Percentiles rank a stretch among this genome's conserved stretches.
Evolutionary conservation across 2,329 filamentous ascomycete genomes (phyloP).

Genomic region (Pestalotiopsis sp.): DNA sequence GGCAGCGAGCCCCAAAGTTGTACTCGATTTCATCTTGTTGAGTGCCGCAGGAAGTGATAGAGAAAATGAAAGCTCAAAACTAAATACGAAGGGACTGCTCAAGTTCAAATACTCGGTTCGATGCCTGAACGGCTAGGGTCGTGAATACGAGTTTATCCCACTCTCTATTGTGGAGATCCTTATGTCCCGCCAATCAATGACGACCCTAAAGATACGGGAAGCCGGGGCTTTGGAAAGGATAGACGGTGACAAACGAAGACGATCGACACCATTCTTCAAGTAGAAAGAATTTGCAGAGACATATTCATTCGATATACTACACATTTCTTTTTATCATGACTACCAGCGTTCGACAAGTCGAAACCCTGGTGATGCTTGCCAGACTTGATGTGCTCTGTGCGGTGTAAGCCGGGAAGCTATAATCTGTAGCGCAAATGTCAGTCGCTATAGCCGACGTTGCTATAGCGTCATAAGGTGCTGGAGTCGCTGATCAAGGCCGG

Average conservation of each 20-base stretch:
- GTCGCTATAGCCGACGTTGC: too few species aligned
- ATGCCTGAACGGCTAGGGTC: background rate
- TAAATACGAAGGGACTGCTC: background rate
- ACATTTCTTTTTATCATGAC: too few species aligned
- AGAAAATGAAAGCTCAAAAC: background rate
- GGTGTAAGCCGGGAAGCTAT: too few species aligned
- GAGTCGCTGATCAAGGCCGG: too few species aligned
- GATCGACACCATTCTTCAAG: background rate
- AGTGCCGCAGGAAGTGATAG: too few species aligned
- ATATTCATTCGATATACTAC: too few species aligned
- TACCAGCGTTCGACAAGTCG: too few species aligned
- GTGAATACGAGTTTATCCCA: background rate
- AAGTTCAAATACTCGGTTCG: background rate
- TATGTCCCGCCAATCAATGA: background rate
- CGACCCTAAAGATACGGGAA: background rate
- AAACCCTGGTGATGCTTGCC: too few species aligned
- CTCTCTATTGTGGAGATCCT: background rate
- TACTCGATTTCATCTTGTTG: background rate
- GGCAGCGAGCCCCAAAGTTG: background rate
- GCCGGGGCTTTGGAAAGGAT: background rate
- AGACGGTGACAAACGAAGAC: background rate
- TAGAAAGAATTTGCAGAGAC: too few species aligned
- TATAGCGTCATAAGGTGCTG: too few species aligned
- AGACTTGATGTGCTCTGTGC: too few species aligned
- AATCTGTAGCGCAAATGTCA: too few species aligned